phyloP scores from a whole-genome alignment of 306 rosid species.

The Acacia acuminata region DNA sequence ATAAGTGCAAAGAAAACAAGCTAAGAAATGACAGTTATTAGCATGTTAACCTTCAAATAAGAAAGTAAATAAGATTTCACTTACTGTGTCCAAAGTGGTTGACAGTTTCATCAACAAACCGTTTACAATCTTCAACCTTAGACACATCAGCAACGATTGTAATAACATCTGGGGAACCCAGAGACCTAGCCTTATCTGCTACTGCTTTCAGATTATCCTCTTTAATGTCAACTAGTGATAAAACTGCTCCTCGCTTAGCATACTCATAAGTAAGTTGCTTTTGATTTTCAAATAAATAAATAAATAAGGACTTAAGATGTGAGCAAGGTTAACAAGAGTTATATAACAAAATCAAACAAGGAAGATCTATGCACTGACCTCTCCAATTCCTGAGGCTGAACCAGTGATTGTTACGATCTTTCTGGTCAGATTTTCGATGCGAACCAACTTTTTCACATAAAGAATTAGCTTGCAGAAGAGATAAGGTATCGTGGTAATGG shows the following conservation, averaged over 20 bases:
- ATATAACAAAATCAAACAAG: not conserved
- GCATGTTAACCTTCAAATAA: not conserved
- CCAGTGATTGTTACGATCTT: conserved; percentile 45
- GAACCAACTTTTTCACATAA: not conserved
- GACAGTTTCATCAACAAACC: conserved; percentile 55
- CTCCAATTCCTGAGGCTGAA: conserved; percentile 49
- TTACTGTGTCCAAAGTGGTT: conserved; percentile 54
- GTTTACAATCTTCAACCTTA: conserved; percentile 47
- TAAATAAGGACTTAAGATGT: not conserved
- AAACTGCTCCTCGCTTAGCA: conserved; percentile 59
- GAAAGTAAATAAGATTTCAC: conserved; percentile 20
- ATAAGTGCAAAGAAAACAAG: not conserved
- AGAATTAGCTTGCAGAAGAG: conserved; percentile 21
- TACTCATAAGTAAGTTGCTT: conserved; percentile 75
- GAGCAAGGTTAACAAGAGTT: not conserved
- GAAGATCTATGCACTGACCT: conserved; percentile 14
- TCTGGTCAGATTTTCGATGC: conserved; percentile 24
- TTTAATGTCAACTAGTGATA: conserved; percentile 59
- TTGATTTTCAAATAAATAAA: not conserved
- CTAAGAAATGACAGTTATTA: not conserved
- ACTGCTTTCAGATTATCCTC: conserved; percentile 47
- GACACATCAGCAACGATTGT: conserved; percentile 63
- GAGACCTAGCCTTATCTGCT: conserved; percentile 40
- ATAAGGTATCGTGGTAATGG: conserved; percentile 13
- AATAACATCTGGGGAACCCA: conserved; percentile 62